Evolutionary conservation across 2,329 filamentous ascomycete species (phyloP).

Genomic region (Ceratocystis eucalypticola): DNA sequence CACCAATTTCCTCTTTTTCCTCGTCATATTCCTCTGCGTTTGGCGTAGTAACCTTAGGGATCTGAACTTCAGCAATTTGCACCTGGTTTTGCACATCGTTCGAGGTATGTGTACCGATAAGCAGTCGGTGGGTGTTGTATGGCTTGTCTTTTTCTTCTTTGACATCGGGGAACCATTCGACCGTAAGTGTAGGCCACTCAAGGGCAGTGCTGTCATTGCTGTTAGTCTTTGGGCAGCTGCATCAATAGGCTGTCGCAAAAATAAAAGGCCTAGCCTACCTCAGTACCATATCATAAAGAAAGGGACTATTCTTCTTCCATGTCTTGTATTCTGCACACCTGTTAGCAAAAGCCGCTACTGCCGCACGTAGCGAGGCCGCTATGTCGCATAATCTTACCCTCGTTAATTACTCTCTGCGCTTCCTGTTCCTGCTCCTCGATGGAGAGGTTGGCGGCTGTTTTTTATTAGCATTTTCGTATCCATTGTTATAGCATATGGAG

Average conservation of each 20-base stretch:
- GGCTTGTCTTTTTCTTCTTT: slow-evolving; percentile 78
- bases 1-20: slow-evolving; percentile 81
- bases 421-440: slow-evolving; percentile 55
- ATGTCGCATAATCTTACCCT: slow-evolving; percentile 42
- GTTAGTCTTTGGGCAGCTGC: slow-evolving; percentile 3
- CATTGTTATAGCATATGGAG: neutral
- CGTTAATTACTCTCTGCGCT: slow-evolving; percentile 84
- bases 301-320: slow-evolving; percentile 99
- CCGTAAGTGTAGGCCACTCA: slow-evolving; percentile 93
- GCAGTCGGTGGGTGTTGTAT: slow-evolving; percentile 72
- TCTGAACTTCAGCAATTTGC: slow-evolving; percentile 85
- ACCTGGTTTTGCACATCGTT: slow-evolving; percentile 77
- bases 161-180: slow-evolving; percentile 95
- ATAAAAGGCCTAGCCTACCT: slow-evolving; percentile 35
- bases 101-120: slow-evolving; percentile 91
- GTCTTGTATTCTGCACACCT: slow-evolving; percentile 76
- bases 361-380: neutral
- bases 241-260: neutral
- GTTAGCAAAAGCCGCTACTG: slow-evolving; percentile 18
- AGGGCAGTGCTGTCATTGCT: slow-evolving; percentile 55
- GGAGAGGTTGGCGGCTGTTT: slow-evolving; percentile 27
- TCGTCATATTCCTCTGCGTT: slow-evolving; percentile 82
- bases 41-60: slow-evolving; percentile 64
- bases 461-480: neutral
- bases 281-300: slow-evolving; percentile 95